Evolutionary conservation across 306 rosid species (phyloP).

Genomic region (Rubus idaeus): DNA sequence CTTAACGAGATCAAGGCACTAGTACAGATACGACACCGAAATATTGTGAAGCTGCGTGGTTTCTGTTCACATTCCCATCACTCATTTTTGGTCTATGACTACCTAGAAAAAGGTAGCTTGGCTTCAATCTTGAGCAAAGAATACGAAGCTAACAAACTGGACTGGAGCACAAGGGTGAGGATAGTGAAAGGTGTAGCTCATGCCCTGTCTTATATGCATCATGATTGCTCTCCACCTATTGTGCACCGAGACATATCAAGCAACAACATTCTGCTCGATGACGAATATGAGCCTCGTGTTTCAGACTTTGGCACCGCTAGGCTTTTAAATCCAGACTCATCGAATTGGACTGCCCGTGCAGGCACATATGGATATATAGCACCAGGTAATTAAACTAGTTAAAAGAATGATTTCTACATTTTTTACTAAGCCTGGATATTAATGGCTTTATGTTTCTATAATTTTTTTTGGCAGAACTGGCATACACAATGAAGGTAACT

Average conservation of each 20-base stretch:
- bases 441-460: too few species aligned
- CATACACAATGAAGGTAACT: too few species aligned
- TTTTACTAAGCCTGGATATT: background rate
- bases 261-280: slow-evolving; percentile 9
- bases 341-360: slow-evolving; percentile 4
- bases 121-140: background rate
- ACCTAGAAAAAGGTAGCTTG: slow-evolving; percentile 8
- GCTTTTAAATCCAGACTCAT: slow-evolving; percentile 15
- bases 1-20: background rate
- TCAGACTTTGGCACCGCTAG: slow-evolving; percentile 16
- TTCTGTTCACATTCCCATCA: background rate
- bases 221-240: background rate
- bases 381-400: slow-evolving; percentile 11
- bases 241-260: slow-evolving; percentile 12
- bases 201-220: slow-evolving; percentile 8
- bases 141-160: background rate
- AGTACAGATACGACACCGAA: background rate
- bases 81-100: slow-evolving; percentile 1
- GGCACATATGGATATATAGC: slow-evolving; percentile 22
- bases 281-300: slow-evolving; percentile 7
- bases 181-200: background rate
- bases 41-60: slow-evolving; percentile 9
- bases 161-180: background rate
- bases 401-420: background rate
- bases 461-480: too few species aligned